Evolutionary conservation across 352 stramenopile genomes (phyloP).

Genomic region (Pythium periplocum): DNA sequence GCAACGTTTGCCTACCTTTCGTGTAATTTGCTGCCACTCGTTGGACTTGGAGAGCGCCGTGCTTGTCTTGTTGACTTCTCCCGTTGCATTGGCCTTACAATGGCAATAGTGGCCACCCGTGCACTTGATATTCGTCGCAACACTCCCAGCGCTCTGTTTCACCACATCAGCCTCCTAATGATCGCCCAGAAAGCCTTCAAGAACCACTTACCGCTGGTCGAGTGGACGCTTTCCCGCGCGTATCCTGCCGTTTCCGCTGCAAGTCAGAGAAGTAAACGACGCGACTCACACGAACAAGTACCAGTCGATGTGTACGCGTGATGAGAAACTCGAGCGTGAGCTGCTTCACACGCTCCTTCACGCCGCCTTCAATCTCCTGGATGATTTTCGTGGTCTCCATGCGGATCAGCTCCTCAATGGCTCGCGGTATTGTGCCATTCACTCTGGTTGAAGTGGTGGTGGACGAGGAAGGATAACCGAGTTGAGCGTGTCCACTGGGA

Average conservation of each 20-base stretch:
- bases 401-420: constrained; percentile 44
- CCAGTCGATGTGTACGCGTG: constrained; percentile 41
- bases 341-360: constrained; percentile 35
- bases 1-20: constrained; percentile 27
- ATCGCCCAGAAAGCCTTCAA: background rate
- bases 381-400: constrained; percentile 39
- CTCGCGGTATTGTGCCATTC: background rate
- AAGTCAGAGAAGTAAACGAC: constrained; percentile 59
- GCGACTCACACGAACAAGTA: constrained; percentile 47
- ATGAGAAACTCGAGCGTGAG: constrained; percentile 55
- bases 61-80: constrained; percentile 18
- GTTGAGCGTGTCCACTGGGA: too few species aligned
- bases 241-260: constrained; percentile 1
- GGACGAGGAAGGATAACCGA: background rate
- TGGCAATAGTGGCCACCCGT: constrained; percentile 41
- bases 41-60: constrained; percentile 14
- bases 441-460: constrained; percentile 7
- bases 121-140: constrained; percentile 26
- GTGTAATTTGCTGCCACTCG: constrained; percentile 50
- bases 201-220: constrained; percentile 14
- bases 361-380: constrained; percentile 35
- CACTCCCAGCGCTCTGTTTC: constrained; percentile 11
- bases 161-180: too few species aligned
- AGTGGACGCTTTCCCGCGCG: background rate
- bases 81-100: constrained; percentile 23